phyloP scores from a whole-genome alignment of 371 early-diverging fungal genomes.

The Lichtheimia hyalospora region DNA sequence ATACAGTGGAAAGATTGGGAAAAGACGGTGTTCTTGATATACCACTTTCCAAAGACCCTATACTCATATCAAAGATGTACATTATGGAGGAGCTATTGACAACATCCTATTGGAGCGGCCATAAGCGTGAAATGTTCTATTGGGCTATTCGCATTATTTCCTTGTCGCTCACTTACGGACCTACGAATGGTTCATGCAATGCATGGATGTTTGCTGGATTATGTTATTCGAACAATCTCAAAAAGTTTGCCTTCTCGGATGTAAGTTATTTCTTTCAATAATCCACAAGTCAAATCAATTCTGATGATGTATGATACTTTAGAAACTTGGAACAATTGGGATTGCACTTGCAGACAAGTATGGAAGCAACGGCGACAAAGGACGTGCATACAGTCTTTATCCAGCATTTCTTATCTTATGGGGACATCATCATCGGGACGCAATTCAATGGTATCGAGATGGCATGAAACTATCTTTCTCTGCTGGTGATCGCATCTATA shows the following conservation, averaged over 20 bases:
- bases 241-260: conserved; percentile 28
- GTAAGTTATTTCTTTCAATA: conserved; percentile 4
- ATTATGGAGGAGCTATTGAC: conserved; percentile 43
- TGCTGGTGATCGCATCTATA: conserved; percentile 46
- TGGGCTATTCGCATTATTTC: conserved; percentile 31
- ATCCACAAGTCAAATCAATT: not conserved
- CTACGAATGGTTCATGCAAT: conserved; percentile 23
- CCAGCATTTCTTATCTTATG: conserved; percentile 28
- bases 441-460: conserved; percentile 13
- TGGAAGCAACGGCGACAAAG: conserved; percentile 34
- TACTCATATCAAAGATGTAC: conserved; percentile 23
- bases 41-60: conserved; percentile 21
- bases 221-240: conserved; percentile 22
- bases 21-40: conserved; percentile 16
- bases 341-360: conserved; percentile 25
- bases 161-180: conserved; percentile 28
- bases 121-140: conserved; percentile 36
- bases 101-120: conserved; percentile 39
- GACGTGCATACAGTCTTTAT: conserved; percentile 34
- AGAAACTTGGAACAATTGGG: conserved; percentile 36
- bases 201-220: conserved; percentile 33
- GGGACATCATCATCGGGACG: conserved; percentile 34
- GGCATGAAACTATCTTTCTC: conserved; percentile 19
- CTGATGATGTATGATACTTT: not conserved
- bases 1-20: conserved; percentile 17